A percentile compares a stretch with the other conserved stretches of the same genome.
Conservation (phyloP, 1,284 basidiomycete genomes). For the Thelephora terrestris region DNA sequence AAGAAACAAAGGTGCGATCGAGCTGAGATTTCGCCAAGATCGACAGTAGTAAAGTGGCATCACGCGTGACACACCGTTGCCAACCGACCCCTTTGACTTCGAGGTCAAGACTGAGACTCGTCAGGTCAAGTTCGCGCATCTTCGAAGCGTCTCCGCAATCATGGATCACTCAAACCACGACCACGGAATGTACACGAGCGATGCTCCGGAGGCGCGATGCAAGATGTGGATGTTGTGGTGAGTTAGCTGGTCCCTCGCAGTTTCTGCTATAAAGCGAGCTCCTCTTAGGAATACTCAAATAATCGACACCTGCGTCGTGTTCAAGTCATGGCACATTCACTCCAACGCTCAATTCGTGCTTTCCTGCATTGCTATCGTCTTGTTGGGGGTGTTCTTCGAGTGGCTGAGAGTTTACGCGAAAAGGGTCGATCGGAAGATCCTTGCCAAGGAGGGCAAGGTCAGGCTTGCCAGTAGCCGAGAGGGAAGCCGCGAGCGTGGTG, state of each 20-base stretch:
- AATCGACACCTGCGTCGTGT: constrained; percentile 66
- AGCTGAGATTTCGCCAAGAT: too few relatives aligned
- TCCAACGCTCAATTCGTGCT: constrained; percentile 44
- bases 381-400: constrained; percentile 62
- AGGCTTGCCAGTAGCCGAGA: constrained; percentile 4
- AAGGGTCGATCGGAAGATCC: constrained; percentile 45
- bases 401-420: constrained; percentile 57
- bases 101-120: too few relatives aligned
- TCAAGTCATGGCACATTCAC: constrained; percentile 61
- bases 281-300: constrained; percentile 59
- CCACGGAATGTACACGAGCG: constrained; percentile 37
- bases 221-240: constrained; percentile 67
- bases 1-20: too few relatives aligned
- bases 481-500: neutral
- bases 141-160: too few relatives aligned
- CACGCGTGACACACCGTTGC: too few relatives aligned
- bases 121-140: too few relatives aligned
- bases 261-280: neutral
- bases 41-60: too few relatives aligned
- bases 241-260: constrained; percentile 4
- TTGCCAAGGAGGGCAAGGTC: constrained; percentile 34
- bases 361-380: constrained; percentile 53
- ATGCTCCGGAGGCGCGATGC: constrained; percentile 31
- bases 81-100: too few relatives aligned
- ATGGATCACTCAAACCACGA: constrained; percentile 5